These are phyloP conservation scores for Vigna reflexopilosa DNA, from an alignment of 306 rosid species.

Conservation along the genomic window DNA sequence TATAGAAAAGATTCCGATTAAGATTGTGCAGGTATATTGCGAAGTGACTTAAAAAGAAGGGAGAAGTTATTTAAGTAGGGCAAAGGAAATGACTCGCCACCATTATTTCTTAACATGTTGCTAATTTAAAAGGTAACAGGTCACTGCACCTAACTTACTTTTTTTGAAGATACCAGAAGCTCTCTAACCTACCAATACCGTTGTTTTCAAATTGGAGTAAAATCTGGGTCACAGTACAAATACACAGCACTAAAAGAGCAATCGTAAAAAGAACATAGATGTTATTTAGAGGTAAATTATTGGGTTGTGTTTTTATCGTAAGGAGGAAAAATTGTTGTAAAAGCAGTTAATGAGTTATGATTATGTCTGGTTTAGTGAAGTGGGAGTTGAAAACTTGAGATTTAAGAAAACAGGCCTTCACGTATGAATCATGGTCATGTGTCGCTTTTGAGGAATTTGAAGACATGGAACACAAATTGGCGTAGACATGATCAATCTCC, in stretches of 20 bases:
- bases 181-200: slow-evolving; percentile 11
- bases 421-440: slow-evolving; percentile 44
- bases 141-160: slow-evolving; percentile 42
- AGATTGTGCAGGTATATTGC: background rate
- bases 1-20: background rate
- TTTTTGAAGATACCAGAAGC: slow-evolving; percentile 14
- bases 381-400: slow-evolving; percentile 44
- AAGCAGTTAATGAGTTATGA: slow-evolving; percentile 50
- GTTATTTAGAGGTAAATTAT: background rate
- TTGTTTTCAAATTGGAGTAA: slow-evolving; percentile 7
- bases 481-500: slow-evolving; percentile 36
- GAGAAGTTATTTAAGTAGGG: slow-evolving; percentile 20
- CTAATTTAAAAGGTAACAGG: slow-evolving; percentile 42
- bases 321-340: background rate
- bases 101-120: slow-evolving; percentile 11
- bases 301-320: slow-evolving; percentile 17
- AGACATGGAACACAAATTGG: slow-evolving; percentile 37
- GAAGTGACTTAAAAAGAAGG: slow-evolving; percentile 11
- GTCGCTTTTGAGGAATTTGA: slow-evolving; percentile 28
- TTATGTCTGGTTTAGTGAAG: slow-evolving; percentile 53
- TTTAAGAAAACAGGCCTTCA: slow-evolving; percentile 38
- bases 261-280: too few relatives aligned
- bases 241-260: background rate
- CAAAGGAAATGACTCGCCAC: slow-evolving; percentile 45
- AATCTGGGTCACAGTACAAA: background rate